Conservation (phyloP, 2,329 filamentous ascomycete species). For the Aspergillus luchuensis region DNA sequence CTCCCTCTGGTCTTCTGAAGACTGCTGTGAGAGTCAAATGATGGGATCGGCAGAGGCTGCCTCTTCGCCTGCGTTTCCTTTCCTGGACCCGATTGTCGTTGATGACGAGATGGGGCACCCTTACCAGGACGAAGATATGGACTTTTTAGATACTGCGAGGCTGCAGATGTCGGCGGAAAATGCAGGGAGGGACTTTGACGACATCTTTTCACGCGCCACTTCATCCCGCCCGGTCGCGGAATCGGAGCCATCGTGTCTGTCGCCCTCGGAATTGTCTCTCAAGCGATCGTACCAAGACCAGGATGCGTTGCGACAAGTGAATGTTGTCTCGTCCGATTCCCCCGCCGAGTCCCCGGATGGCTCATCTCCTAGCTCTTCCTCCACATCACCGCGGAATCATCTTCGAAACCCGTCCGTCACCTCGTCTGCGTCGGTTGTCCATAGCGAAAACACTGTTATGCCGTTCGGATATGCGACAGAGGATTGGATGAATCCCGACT, state of each 20-base stretch:
- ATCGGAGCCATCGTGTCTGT: conserved; percentile 33
- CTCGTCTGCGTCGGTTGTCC: conserved; percentile 43
- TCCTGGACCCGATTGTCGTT: conserved; percentile 45
- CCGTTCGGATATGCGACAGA: conserved; percentile 39
- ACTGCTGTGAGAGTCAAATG: conserved; percentile 22
- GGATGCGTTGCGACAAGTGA: conserved; percentile 36
- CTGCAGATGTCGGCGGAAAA: conserved; percentile 39
- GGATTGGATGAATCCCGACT: conserved; percentile 42
- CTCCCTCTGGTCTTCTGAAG: conserved; percentile 11
- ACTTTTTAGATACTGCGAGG: conserved; percentile 44
- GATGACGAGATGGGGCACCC: conserved; percentile 47
- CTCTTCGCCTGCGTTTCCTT: conserved; percentile 41
- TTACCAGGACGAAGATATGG: conserved; percentile 46
- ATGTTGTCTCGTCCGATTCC: conserved; percentile 40
- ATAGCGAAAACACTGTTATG: conserved; percentile 39
- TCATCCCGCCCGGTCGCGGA: conserved; percentile 32
- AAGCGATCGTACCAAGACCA: conserved; percentile 36
- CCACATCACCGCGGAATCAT: conserved; percentile 46
- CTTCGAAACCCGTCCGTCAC: conserved; percentile 43
- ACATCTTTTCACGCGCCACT: conserved; percentile 41
- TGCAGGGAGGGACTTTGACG: conserved; percentile 46
- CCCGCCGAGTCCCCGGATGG: conserved; percentile 49
- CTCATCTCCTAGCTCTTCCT: conserved; percentile 47
- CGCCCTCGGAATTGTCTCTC: conserved; percentile 30
- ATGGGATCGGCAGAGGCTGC: conserved; percentile 41